Conservation (phyloP, 129 eudicot genomes). For the Centella asiatica region DNA sequence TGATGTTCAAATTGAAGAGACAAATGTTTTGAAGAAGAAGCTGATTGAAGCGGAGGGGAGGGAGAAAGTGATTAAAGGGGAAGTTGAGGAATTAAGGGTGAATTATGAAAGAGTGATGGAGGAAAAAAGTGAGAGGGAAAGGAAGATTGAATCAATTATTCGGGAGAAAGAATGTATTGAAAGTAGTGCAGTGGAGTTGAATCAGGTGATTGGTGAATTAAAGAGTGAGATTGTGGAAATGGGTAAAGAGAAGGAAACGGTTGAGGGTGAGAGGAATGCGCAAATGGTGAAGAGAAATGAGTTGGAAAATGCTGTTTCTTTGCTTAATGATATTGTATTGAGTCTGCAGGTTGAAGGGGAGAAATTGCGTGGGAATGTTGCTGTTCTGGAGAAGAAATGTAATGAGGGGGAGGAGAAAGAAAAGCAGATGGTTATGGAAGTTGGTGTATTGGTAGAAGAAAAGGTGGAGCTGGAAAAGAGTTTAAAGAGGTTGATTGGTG, state of each 20-base stretch:
- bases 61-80: slow-evolving; percentile 13
- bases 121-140: slow-evolving; percentile 28
- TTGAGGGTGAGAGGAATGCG: slow-evolving; percentile 35
- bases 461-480: slow-evolving; percentile 28
- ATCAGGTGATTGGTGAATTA: slow-evolving; percentile 23
- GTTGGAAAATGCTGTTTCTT: slow-evolving; percentile 34
- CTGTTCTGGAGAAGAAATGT: slow-evolving; percentile 44
- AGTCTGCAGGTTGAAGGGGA: slow-evolving; percentile 36
- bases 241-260: slow-evolving; percentile 25
- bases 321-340: slow-evolving; percentile 32
- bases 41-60: slow-evolving; percentile 29
- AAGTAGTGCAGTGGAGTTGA: slow-evolving; percentile 28
- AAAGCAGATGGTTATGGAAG: slow-evolving; percentile 25
- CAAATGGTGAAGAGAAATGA: slow-evolving; percentile 26
- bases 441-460: slow-evolving; percentile 38
- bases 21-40: slow-evolving; percentile 20
- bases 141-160: slow-evolving; percentile 19
- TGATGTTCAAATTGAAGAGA: slow-evolving; percentile 22
- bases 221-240: slow-evolving; percentile 26
- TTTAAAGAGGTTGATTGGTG: slow-evolving; percentile 22
- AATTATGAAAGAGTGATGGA: slow-evolving; percentile 12
- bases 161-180: slow-evolving; percentile 27
- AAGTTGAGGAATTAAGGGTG: slow-evolving; percentile 25
- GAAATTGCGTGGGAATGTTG: slow-evolving; percentile 24
- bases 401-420: slow-evolving; percentile 28